Evolutionary conservation across 2,329 filamentous ascomycete genomes (phyloP).

Genomic region (Trichoderma sp.): DNA sequence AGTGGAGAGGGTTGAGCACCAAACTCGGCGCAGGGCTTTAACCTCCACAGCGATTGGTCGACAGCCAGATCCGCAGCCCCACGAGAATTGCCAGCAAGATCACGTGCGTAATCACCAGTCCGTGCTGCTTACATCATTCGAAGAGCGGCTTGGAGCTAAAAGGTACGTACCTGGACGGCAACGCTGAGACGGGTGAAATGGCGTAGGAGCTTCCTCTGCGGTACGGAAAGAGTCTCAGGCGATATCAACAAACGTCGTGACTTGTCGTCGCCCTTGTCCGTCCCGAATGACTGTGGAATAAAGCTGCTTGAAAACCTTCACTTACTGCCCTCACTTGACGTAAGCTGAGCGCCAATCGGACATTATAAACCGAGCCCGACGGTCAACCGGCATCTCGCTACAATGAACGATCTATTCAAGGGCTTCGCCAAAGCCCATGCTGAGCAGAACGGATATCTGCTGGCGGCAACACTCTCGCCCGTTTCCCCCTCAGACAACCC

Average conservation of each 20-base stretch:
- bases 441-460: conserved; percentile 66
- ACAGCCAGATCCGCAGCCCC: conserved; percentile 22
- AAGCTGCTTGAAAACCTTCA: not conserved
- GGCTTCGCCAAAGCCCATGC: conserved; percentile 72
- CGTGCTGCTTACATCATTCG: not conserved
- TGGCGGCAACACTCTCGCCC: conserved; percentile 76
- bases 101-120: conserved; percentile 34
- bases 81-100: not conserved
- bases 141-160: not conserved
- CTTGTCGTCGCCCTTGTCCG: not conserved
- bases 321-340: too few relatives aligned
- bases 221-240: conserved; percentile 10
- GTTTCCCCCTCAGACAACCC: conserved; percentile 64
- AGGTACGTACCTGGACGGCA: conserved; percentile 28
- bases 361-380: not conserved
- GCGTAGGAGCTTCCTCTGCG: conserved; percentile 2
- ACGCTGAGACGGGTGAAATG: conserved; percentile 1
- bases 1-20: conserved; percentile 45
- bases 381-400: conserved; percentile 27
- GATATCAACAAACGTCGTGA: not conserved
- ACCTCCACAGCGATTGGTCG: conserved; percentile 42
- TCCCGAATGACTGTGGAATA: not conserved
- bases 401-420: conserved; percentile 73
- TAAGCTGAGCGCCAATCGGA: not conserved
- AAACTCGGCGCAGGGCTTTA: conserved; percentile 43